A percentile compares a stretch with the other conserved stretches of the same genome.
Conservation (phyloP, 2,329 filamentous ascomycete species). For the Monosporascus cannonballus region DNA sequence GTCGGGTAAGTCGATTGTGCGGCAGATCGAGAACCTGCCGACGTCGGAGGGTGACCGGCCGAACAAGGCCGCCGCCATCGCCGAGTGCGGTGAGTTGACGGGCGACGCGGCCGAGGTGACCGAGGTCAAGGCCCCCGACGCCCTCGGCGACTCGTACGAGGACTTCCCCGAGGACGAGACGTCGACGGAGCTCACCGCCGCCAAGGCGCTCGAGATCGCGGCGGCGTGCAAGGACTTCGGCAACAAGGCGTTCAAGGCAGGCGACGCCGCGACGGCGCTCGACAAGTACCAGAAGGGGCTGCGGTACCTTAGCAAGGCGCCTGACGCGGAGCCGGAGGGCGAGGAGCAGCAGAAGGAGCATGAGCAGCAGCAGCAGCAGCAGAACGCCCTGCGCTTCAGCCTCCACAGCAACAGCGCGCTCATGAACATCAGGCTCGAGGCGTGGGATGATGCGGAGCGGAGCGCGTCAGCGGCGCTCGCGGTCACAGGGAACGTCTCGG, state of each 20-base stretch:
- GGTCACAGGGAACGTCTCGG: conserved; percentile 51
- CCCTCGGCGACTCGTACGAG: conserved; percentile 85
- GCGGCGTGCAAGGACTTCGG: conserved; percentile 84
- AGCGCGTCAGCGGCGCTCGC: conserved; percentile 70
- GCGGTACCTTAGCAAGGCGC: conserved; percentile 59
- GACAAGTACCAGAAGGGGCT: conserved; percentile 89
- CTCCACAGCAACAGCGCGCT: conserved; percentile 87
- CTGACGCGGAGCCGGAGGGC: conserved; percentile 54
- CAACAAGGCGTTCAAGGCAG: conserved; percentile 84
- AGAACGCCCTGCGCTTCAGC: conserved; percentile 72
- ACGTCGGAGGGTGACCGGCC: conserved; percentile 77
- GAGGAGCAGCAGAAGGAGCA: conserved; percentile 43
- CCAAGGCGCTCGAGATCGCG: conserved; percentile 71
- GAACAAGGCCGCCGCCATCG: conserved; percentile 62
- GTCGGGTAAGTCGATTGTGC: conserved; percentile 83
- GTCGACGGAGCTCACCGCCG: conserved; percentile 52
- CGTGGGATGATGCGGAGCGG: conserved; percentile 63
- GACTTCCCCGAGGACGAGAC: conserved; percentile 87
- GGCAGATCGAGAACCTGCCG: conserved; percentile 79
- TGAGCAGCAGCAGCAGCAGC: conserved; percentile 45
- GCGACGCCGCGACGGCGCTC: conserved; percentile 63
- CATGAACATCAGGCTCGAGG: conserved; percentile 72
- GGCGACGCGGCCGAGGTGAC: conserved; percentile 63
- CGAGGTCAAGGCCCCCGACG: conserved; percentile 65
- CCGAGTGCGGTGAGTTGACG: conserved; percentile 79